phyloP scores from a whole-genome alignment of 2,329 filamentous ascomycete species.

The Aspergillus felis region DNA sequence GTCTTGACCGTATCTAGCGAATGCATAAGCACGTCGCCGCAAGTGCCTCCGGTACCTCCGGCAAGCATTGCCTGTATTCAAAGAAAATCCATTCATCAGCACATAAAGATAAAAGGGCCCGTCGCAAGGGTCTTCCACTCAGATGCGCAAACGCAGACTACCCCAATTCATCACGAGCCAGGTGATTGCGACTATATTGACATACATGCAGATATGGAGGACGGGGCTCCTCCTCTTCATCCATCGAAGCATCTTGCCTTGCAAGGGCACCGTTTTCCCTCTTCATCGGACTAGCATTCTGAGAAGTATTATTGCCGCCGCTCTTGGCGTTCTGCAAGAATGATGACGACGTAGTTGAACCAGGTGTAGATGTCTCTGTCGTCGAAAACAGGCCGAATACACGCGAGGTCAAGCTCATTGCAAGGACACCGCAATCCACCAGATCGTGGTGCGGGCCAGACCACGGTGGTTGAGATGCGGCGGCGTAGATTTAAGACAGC shows the following conservation, averaged over 20 bases:
- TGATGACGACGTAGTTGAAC: conserved; percentile 25
- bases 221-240: conserved; percentile 53
- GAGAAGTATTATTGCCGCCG: conserved; percentile 18
- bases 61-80: conserved; percentile 79
- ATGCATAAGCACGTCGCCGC: conserved; percentile 97
- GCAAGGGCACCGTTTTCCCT: conserved; percentile 11
- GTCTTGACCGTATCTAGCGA: conserved; percentile 98
- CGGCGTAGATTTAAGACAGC: conserved; percentile 12
- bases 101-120: conserved; percentile 6
- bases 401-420: conserved; percentile 57
- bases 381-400: conserved; percentile 51
- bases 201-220: conserved; percentile 63
- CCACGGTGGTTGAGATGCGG: conserved; percentile 24
- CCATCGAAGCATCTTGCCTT: conserved; percentile 37
- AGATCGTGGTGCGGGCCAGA: conserved; percentile 29
- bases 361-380: conserved; percentile 30
- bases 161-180: neutral
- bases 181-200: conserved; percentile 10
- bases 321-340: conserved; percentile 24
- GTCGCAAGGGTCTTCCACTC: neutral
- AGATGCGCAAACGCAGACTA: neutral
- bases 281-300: conserved; percentile 11
- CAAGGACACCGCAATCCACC: conserved; percentile 34
- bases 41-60: conserved; percentile 86
- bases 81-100: conserved; percentile 5